phyloP scores from a whole-genome alignment of 768 basidiomycete species.

The Floccularia luteovirens region DNA sequence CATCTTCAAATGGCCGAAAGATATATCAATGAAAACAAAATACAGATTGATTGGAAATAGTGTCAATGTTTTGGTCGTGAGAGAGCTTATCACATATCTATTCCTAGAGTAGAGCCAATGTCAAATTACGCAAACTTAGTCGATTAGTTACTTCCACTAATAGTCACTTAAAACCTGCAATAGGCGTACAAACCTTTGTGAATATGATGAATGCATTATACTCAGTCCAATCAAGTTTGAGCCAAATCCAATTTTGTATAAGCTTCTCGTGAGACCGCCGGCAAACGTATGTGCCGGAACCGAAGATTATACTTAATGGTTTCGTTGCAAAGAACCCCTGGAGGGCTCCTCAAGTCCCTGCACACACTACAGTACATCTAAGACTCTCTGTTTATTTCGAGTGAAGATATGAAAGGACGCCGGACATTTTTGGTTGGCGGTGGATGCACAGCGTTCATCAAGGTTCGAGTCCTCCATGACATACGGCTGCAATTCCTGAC shows the following conservation, averaged over 20 bases:
- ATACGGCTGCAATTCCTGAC: slow-evolving; percentile 5
- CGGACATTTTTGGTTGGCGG: slow-evolving; percentile 63
- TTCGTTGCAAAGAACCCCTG: too few species aligned
- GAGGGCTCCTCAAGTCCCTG: too few species aligned
- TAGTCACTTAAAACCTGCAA: too few species aligned
- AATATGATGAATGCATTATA: too few species aligned
- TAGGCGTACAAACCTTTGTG: too few species aligned
- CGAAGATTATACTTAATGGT: too few species aligned
- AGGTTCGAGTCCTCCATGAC: slow-evolving; percentile 35
- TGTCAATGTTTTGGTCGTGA: slow-evolving; percentile 70
- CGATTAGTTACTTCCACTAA: too few species aligned
- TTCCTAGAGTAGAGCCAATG: slow-evolving; percentile 18
- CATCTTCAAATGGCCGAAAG: slow-evolving; percentile 55
- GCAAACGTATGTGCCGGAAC: too few species aligned
- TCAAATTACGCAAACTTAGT: too few species aligned
- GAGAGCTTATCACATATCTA: slow-evolving; percentile 52
- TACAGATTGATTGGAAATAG: slow-evolving; percentile 80
- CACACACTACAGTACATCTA: not conserved
- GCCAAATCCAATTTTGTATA: too few species aligned
- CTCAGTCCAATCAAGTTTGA: too few species aligned
- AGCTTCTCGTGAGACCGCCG: too few species aligned
- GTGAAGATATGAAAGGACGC: slow-evolving; percentile 25
- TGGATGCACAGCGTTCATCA: slow-evolving; percentile 73
- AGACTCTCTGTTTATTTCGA: not conserved
- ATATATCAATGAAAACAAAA: slow-evolving; percentile 56